phyloP scores from a whole-genome alignment of 768 basidiomycete genomes.

The Infundibulicybe gibba region DNA sequence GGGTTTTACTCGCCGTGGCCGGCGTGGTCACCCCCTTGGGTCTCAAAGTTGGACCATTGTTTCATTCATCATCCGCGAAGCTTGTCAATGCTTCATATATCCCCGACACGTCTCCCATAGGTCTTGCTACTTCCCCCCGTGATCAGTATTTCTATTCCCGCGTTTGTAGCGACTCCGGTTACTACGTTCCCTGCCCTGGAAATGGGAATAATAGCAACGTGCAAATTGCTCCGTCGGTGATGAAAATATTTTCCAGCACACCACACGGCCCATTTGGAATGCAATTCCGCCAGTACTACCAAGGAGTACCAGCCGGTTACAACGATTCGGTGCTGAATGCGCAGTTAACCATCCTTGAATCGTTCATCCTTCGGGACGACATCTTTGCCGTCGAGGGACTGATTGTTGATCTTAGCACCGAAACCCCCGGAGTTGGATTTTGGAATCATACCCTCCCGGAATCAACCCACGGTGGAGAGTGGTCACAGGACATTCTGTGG shows the following conservation, averaged over 20 bases:
- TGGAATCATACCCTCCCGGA: slow-evolving; percentile 11
- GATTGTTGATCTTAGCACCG: slow-evolving; percentile 12
- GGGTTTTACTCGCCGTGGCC: slow-evolving; percentile 12
- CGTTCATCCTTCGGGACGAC: slow-evolving; percentile 13
- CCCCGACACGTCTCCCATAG: slow-evolving; percentile 13
- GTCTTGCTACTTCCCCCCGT: slow-evolving; percentile 14
- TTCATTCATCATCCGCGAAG: neutral
- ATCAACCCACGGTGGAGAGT: slow-evolving; percentile 5
- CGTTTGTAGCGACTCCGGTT: slow-evolving; percentile 14
- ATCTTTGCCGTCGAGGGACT: slow-evolving; percentile 14
- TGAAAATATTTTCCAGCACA: slow-evolving; percentile 14
- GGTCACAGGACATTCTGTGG: slow-evolving; percentile 19
- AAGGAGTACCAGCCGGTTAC: slow-evolving; percentile 5
- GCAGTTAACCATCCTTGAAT: slow-evolving; percentile 7
- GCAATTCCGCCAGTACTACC: slow-evolving; percentile 15
- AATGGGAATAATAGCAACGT: slow-evolving; percentile 6
- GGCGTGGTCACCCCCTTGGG: slow-evolving; percentile 17
- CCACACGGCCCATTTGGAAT: slow-evolving; percentile 15
- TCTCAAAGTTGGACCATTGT: slow-evolving; percentile 10
- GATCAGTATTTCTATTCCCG: slow-evolving; percentile 10
- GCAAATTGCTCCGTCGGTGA: slow-evolving; percentile 8
- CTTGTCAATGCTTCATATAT: slow-evolving; percentile 7
- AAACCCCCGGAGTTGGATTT: slow-evolving; percentile 13
- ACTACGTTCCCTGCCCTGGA: slow-evolving; percentile 12
- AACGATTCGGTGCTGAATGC: slow-evolving; percentile 5